Base-by-base conservation (phyloP, 129 eudicot species). In the Cynara cardunculus region DNA sequence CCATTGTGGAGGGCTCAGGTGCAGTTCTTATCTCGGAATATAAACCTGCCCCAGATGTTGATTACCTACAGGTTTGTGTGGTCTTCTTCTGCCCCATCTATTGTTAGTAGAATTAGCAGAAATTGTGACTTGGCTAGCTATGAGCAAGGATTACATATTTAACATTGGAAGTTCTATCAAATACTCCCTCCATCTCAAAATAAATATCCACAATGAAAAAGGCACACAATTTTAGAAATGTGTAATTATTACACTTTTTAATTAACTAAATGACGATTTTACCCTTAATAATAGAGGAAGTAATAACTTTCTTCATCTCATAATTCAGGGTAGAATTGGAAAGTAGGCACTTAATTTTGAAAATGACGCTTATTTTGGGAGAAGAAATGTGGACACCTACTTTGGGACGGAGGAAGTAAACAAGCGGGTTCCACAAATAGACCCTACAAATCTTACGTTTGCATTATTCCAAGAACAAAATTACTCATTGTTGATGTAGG, bases 41-140 rank as follows among this genome's bases (percentile, higher is more conserved):
- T 84, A 92, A 86, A 72, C 94, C 98, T 71, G 76, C 84, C 32
- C 91, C 94, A 69, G 99, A 95, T 89, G 97, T 95, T 31, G 99
- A 95, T 83, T 95, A 95, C 78, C 88, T 95, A 70, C 99, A 95
- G 99, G 99, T 95, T 75, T 69, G 78, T 67, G 25, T 64, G 12
- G 21, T 77, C 76, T 30, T 81, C 61, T 65, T 59, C 21, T 10
- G 11, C 31, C 62, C 69, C 35, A 56, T 53, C 16, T 53, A 13
- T 49, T 71, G 35, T 32, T 1, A 0, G 24, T 68, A 31, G 30
- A 69, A 69, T 30, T 69, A 16, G 62, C 62, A 16, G 44, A 71
- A 19, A 71, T 35, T 39, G 5, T 71, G 56, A 71, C 24, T 34
- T 34, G 35, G 56, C n/a, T 12, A 32, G 28, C 26, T 19, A 32